Evolutionary conservation across 257 asterid genomes (phyloP).

Genomic region (Jacaranda mimosifolia): DNA sequence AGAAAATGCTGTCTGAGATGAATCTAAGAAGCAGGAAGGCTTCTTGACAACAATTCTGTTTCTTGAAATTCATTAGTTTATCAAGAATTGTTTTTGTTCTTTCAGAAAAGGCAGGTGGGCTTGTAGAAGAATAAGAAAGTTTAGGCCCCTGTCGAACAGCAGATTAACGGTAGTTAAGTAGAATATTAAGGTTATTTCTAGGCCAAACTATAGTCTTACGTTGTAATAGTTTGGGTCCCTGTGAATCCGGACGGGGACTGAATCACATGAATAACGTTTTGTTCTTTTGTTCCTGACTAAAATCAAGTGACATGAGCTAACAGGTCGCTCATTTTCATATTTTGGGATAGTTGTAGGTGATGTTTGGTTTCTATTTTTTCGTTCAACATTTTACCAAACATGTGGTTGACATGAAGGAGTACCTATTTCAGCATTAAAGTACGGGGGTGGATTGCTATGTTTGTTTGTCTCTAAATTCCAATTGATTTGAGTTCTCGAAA

Average conservation of each 20-base stretch:
- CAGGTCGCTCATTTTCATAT: background rate
- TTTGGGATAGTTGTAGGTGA: background rate
- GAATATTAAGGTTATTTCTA: too few relatives aligned
- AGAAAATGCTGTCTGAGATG: constrained; percentile 56
- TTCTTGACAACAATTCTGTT: background rate
- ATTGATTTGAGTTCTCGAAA: too few relatives aligned
- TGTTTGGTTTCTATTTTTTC: background rate
- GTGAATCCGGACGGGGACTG: background rate
- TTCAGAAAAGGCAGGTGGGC: background rate
- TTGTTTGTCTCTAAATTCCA: background rate
- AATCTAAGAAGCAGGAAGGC: constrained; percentile 23
- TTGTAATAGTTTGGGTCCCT: background rate
- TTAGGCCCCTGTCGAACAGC: background rate
- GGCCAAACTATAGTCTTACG: background rate
- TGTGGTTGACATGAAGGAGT: background rate
- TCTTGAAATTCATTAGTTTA: too few relatives aligned
- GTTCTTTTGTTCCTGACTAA: background rate
- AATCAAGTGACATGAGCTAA: too few relatives aligned
- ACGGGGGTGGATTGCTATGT: too few relatives aligned
- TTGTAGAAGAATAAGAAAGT: background rate
- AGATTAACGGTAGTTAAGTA: background rate
- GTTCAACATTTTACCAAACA: background rate
- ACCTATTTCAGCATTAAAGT: too few relatives aligned
- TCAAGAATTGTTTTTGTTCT: constrained; percentile 4
- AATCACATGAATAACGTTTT: background rate